These are phyloP conservation scores for Gentiana dahurica DNA, from an alignment of 257 asterid genomes.

Conservation along the genomic window DNA sequence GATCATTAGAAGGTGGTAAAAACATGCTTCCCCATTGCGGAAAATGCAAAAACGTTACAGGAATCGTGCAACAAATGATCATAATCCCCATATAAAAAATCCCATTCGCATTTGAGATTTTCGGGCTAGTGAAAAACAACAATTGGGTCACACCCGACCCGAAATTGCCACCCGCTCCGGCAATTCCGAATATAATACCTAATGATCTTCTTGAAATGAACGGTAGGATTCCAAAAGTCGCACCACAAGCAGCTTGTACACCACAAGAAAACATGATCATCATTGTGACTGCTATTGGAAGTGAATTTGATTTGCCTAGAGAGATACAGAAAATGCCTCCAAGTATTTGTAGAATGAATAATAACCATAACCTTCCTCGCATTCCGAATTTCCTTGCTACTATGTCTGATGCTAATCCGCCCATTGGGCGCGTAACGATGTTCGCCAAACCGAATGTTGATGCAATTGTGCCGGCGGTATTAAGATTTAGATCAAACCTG, in stretches of 20 bases:
- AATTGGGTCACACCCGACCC: slow-evolving; percentile 16
- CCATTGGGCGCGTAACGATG: slow-evolving; percentile 40
- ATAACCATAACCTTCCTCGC: slow-evolving; percentile 26
- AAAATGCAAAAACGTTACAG: slow-evolving; percentile 11
- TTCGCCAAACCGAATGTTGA: slow-evolving; percentile 59
- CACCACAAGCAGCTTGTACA: slow-evolving; percentile 44
- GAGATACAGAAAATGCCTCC: slow-evolving; percentile 4
- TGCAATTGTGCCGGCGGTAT: slow-evolving; percentile 44
- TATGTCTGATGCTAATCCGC: slow-evolving; percentile 43
- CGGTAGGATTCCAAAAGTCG: slow-evolving; percentile 20
- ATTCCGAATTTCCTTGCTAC: slow-evolving; percentile 41
- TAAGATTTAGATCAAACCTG: slow-evolving; percentile 47
- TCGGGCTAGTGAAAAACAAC: slow-evolving; percentile 23
- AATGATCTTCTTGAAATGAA: too few relatives aligned
- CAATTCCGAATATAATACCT: slow-evolving; percentile 23
- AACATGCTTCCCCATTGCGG: neutral
- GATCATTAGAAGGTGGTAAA: slow-evolving; percentile 24
- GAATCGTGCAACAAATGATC: slow-evolving; percentile 41
- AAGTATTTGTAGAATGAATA: too few relatives aligned
- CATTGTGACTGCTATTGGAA: slow-evolving; percentile 25
- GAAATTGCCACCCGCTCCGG: slow-evolving; percentile 30
- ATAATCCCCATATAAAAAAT: slow-evolving; percentile 36
- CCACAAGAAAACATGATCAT: slow-evolving; percentile 61
- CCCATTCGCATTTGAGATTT: slow-evolving; percentile 23
- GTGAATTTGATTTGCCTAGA: slow-evolving; percentile 32